phyloP scores from a whole-genome alignment of 177 flowering plant species.

The Telopea speciosissima region DNA sequence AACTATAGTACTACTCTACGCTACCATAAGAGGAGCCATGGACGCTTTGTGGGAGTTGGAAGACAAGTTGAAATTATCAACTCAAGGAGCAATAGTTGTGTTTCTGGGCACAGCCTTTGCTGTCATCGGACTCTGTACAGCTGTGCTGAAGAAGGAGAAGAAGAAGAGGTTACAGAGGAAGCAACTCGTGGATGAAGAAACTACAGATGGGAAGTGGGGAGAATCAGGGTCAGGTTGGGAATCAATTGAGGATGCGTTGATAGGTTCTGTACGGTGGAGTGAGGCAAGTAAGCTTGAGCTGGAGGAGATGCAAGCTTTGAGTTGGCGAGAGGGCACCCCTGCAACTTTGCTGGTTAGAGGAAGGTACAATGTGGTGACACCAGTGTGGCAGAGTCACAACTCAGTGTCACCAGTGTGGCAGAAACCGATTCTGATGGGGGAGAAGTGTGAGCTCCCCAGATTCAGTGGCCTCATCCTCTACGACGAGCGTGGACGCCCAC shows the following conservation, averaged over 20 bases:
- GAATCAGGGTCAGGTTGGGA: neutral
- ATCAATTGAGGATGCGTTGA: neutral
- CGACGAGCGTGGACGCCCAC: constrained; percentile 20
- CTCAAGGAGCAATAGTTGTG: neutral
- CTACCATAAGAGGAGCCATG: neutral
- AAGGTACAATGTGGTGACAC: neutral
- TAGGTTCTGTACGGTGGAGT: constrained; percentile 6
- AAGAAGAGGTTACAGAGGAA: neutral
- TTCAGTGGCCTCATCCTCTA: constrained; percentile 24
- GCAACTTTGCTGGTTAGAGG: neutral
- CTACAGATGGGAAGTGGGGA: neutral
- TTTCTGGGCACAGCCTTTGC: neutral
- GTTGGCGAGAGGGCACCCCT: neutral
- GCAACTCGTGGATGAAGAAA: neutral
- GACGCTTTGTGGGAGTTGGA: neutral
- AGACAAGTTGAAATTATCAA: neutral
- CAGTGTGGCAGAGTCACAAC: neutral
- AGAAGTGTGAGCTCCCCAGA: constrained; percentile 22
- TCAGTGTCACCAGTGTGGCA: neutral
- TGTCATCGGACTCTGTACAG: neutral
- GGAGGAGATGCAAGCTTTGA: neutral
- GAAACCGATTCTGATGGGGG: constrained; percentile 17
- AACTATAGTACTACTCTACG: neutral
- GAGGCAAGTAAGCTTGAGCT: neutral
- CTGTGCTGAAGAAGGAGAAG: neutral